Conservation (phyloP, 2,329 filamentous ascomycete genomes). For the Penicillium nordicum region DNA sequence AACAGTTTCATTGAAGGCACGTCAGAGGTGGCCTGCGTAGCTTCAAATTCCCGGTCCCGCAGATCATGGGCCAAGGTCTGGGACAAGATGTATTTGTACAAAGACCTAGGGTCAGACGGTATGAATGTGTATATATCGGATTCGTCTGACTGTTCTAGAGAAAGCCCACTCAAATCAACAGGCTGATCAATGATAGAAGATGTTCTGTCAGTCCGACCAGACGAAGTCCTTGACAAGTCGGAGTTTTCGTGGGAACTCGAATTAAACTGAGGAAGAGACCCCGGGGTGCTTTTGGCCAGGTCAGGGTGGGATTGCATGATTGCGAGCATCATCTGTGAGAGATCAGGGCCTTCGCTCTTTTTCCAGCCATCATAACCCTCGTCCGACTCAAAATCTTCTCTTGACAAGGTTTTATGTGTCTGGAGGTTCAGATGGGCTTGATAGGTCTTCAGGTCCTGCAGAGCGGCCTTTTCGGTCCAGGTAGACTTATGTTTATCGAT, state of each 20-base stretch:
- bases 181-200: constrained; percentile 64
- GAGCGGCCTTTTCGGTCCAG: constrained; percentile 89
- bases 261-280: constrained; percentile 57
- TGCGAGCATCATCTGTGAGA: constrained; percentile 90
- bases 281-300: constrained; percentile 71
- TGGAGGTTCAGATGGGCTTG: constrained; percentile 82
- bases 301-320: constrained; percentile 84
- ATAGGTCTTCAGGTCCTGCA: constrained; percentile 90
- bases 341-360: constrained; percentile 77
- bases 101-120: constrained; percentile 74
- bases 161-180: constrained; percentile 58
- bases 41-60: constrained; percentile 52
- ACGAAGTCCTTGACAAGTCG: constrained; percentile 47
- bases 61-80: constrained; percentile 67
- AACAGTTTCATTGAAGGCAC: constrained; percentile 52
- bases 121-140: constrained; percentile 78
- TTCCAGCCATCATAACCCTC: constrained; percentile 89
- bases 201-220: constrained; percentile 45
- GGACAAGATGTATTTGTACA: constrained; percentile 77
- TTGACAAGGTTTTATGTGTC: constrained; percentile 70
- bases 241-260: constrained; percentile 39
- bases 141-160: constrained; percentile 49
- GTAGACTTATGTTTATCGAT: constrained; percentile 74
- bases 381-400: constrained; percentile 84
- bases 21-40: constrained; percentile 49